Conservation (phyloP, 192 early-diverging fungal genomes). For the Backusella circina region DNA sequence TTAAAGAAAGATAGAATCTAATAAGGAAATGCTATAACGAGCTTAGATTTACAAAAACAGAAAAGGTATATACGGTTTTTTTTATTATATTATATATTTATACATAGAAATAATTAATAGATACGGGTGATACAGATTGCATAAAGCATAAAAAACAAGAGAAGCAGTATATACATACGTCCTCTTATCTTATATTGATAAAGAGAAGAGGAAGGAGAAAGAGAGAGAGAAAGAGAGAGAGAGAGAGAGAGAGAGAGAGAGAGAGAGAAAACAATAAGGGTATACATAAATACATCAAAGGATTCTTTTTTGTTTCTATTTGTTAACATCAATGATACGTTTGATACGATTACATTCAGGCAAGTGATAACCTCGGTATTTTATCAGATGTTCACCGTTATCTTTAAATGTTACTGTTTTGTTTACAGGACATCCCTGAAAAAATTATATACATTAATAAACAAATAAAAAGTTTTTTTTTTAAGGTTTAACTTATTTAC, state of each 20-base stretch:
- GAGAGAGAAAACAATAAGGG: not conserved
- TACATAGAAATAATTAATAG: not conserved
- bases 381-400: constrained; percentile 50
- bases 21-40: not conserved
- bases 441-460: not conserved
- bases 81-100: not conserved
- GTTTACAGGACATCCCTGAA: constrained; percentile 41
- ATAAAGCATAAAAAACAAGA: not conserved
- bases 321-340: constrained; percentile 32
- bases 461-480: not conserved
- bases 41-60: not conserved
- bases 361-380: constrained; percentile 50
- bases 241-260: not conserved
- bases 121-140: not conserved
- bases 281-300: not conserved
- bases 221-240: not conserved
- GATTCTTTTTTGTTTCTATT: too few species aligned
- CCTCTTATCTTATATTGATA: not conserved
- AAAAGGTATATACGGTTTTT: not conserved
- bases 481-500: constrained; percentile 24
- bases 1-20: not conserved
- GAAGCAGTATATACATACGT: not conserved
- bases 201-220: not conserved
- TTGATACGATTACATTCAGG: constrained; percentile 45
- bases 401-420: constrained; percentile 54